Percentiles rank a stretch among this genome's conserved stretches.
Evolutionary conservation across 768 basidiomycete genomes (phyloP).

Genomic region (Mycena pura): DNA sequence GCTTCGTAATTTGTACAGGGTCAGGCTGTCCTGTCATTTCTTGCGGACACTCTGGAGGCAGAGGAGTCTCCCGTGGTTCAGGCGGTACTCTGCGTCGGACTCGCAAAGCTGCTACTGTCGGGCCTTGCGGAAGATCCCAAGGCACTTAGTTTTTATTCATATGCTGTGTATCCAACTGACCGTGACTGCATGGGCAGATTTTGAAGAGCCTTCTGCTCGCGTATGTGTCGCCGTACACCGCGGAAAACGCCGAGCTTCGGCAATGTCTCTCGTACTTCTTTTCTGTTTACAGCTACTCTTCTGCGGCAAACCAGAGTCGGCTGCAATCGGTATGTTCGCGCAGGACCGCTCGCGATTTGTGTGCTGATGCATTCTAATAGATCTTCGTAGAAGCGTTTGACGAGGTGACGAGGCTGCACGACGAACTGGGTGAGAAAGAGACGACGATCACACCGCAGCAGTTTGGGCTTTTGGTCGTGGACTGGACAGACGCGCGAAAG

Average conservation of each 20-base stretch:
- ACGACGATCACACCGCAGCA: constrained; percentile 77
- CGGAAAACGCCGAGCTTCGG: constrained; percentile 81
- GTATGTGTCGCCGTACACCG: constrained; percentile 88
- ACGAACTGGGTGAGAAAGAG: constrained; percentile 73
- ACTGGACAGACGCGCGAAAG: constrained; percentile 89
- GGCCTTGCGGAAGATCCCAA: constrained; percentile 83
- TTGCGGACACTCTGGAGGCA: constrained; percentile 61
- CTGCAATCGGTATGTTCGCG: constrained; percentile 51
- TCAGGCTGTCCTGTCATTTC: constrained; percentile 51
- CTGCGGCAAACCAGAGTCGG: constrained; percentile 75
- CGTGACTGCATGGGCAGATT: constrained; percentile 22
- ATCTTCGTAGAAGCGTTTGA: constrained; percentile 76
- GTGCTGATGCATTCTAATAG: constrained; percentile 42
- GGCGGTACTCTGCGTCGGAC: constrained; percentile 79
- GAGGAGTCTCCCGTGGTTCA: constrained; percentile 78
- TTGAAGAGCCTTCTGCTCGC: constrained; percentile 51
- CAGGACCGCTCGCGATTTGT: not conserved
- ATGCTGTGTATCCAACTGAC: not conserved
- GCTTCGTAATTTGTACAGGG: constrained; percentile 31
- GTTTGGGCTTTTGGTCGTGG: constrained; percentile 79
- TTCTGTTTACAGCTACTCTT: constrained; percentile 91
- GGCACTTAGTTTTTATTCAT: constrained; percentile 45
- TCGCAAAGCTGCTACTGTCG: constrained; percentile 87
- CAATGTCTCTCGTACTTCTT: constrained; percentile 97
- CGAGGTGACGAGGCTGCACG: constrained; percentile 60